These are phyloP conservation scores for Neoarthrinium moseri DNA, from an alignment of 2,329 filamentous ascomycete genomes.

Conservation along the genomic window DNA sequence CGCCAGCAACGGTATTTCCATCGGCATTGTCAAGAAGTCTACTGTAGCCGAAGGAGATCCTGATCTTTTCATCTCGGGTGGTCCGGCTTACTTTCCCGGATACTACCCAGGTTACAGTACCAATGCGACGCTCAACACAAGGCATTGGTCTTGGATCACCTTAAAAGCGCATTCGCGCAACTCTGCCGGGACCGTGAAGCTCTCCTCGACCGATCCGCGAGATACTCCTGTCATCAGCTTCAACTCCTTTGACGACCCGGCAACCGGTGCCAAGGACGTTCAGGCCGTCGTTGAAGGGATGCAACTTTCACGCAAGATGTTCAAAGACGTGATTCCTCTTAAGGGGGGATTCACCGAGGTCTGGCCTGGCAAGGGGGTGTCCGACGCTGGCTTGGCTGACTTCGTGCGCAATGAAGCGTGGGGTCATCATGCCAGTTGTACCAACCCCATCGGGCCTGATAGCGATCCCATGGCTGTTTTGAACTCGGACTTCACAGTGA, in stretches of 20 bases:
- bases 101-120: constrained; percentile 15
- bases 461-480: constrained; percentile 51
- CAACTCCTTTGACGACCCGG: constrained; percentile 50
- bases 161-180: constrained; percentile 45
- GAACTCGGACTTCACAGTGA: constrained; percentile 51
- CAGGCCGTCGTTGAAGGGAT: constrained; percentile 35
- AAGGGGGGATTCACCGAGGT: constrained; percentile 4
- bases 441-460: constrained; percentile 51
- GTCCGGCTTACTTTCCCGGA: constrained; percentile 15
- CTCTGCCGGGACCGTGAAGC: constrained; percentile 43
- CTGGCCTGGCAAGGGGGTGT: constrained; percentile 1
- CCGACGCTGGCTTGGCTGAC: constrained; percentile 24
- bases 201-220: constrained; percentile 54
- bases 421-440: constrained; percentile 56
- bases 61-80: constrained; percentile 15
- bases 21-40: constrained; percentile 13
- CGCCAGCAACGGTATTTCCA: constrained; percentile 18
- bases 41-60: constrained; percentile 12
- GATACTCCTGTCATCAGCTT: constrained; percentile 53
- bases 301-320: constrained; percentile 4
- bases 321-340: constrained; percentile 1
- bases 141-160: constrained; percentile 29
- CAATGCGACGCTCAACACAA: constrained; percentile 15
- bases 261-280: constrained; percentile 28
- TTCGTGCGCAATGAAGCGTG: constrained; percentile 40